These are phyloP conservation scores for Penicillium sp. DNA, from an alignment of 2,329 filamentous ascomycete genomes.

Conservation along the genomic window DNA sequence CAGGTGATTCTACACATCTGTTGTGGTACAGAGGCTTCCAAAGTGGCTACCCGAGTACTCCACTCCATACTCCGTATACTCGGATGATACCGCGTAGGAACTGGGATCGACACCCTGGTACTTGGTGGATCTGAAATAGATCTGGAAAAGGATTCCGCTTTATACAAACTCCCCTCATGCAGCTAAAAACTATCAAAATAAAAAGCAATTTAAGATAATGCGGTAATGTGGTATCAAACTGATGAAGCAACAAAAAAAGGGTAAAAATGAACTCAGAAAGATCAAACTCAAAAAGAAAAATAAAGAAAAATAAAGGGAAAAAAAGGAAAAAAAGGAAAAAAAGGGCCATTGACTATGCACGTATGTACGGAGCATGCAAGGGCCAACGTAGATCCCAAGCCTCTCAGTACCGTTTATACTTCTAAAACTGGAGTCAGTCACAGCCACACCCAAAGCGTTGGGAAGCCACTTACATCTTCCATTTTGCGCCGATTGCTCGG, in stretches of 20 bases:
- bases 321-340: neutral
- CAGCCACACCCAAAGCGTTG: neutral
- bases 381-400: neutral
- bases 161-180: constrained; percentile 1
- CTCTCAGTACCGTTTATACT: constrained; percentile 44
- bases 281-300: neutral
- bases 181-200: neutral
- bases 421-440: constrained; percentile 28
- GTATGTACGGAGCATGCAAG: neutral
- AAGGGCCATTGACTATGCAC: neutral
- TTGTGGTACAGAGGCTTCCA: too few relatives aligned
- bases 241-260: neutral
- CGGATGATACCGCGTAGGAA: neutral
- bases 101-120: neutral
- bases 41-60: too few relatives aligned
- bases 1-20: too few relatives aligned
- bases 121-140: neutral
- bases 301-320: neutral
- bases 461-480: constrained; percentile 73
- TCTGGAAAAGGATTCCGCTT: constrained; percentile 7
- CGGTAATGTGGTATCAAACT: constrained; percentile 6
- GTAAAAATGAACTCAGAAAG: neutral
- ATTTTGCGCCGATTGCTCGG: constrained; percentile 74
- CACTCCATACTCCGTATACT: neutral
- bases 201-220: constrained; percentile 8